Base-by-base conservation (phyloP, 2,329 filamentous ascomycete species). In the Aspergillus pseudonomiae region DNA sequence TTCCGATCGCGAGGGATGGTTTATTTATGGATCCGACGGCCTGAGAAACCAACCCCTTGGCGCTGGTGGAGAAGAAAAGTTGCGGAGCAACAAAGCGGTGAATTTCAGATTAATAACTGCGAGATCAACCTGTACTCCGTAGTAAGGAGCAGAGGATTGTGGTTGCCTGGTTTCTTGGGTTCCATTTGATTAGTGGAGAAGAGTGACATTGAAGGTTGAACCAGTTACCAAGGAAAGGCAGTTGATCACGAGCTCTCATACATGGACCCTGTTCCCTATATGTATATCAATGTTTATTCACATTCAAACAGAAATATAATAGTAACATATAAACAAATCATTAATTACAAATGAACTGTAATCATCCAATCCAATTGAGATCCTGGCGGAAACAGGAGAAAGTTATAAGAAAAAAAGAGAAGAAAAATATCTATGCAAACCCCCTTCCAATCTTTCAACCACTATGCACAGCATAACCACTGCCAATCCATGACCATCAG, bases 41-140 rank as follows among this genome's bases (percentile, higher is more conserved):
- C 32, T 19, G 26, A 34, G 43, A 46, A 54, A 26, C 26, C 16
- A 9, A 43, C 36, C 50, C 36, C 45, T 46, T 34, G 43, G 30
- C 50, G 54, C 28, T 46, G 34, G 60, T 43, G 55, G 46, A 56
- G 60, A 24, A 32, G 19, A 53, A 5, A 50, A 39, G 60, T 65
- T 63, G 60, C 60, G 41, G 46, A 50, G 60, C 60, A 63, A 63
- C 63, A 39, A 57, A 54, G 60, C 60, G 57, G 63, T 61, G 57
- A 58, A 24, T 30, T 16, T 52, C 48, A 59, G 32, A 53, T 21
- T 30, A n/a, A 52, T 21, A 50, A 26, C 45, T 48, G 45, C 24
- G 5, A 48, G 14, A 48, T 4, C 24, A 41, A 28, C 21, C 24
- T 14, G 45, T 28, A 28, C 26, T 28, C 26, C 26, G 26, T 28